A percentile compares a stretch with the other conserved stretches of the same genome.
Conservation (phyloP, 2,329 filamentous ascomycete genomes). For the Ophiostoma pallidulum region DNA sequence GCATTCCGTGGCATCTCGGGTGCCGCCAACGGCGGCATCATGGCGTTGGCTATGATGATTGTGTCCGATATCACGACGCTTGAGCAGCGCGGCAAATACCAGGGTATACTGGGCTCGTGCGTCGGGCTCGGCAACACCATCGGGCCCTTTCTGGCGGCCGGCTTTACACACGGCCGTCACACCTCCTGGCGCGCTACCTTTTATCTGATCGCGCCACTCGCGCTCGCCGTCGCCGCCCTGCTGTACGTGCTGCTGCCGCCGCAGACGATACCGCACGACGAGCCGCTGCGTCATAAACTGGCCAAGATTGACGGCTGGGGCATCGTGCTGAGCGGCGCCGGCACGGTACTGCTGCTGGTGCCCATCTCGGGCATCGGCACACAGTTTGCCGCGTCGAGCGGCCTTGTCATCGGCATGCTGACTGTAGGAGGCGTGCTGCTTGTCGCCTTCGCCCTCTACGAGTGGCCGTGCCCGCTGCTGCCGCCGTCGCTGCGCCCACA, state of each 20-base stretch:
- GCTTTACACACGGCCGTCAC: conserved; percentile 26
- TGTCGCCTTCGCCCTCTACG: conserved; percentile 4
- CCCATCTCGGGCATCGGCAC: conserved; percentile 49
- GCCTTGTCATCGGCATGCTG: conserved; percentile 51
- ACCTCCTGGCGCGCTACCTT: conserved; percentile 34
- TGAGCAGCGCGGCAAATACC: conserved; percentile 47
- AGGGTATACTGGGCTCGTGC: conserved; percentile 32
- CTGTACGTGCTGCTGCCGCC: conserved; percentile 42
- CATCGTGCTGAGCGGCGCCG: conserved; percentile 42
- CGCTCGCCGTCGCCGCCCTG: conserved; percentile 32
- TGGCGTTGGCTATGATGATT: conserved; percentile 50
- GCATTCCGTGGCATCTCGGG: conserved; percentile 50
- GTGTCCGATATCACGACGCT: conserved; percentile 50
- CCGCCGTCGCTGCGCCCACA: no score
- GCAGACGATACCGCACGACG: no score
- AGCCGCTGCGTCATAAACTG: conserved; percentile 48
- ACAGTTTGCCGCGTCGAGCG: conserved; percentile 45
- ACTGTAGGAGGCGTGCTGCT: background rate
- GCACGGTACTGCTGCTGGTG: conserved; percentile 51
- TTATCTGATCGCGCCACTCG: conserved; percentile 40
- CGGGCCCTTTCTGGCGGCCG: conserved; percentile 34
- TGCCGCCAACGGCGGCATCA: conserved; percentile 51
- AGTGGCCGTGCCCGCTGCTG: background rate
- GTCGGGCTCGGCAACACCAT: conserved; percentile 32
- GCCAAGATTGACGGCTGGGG: conserved; percentile 55